Conservation (phyloP, 257 asterid genomes). For the Parsonsia alboflavescens region DNA sequence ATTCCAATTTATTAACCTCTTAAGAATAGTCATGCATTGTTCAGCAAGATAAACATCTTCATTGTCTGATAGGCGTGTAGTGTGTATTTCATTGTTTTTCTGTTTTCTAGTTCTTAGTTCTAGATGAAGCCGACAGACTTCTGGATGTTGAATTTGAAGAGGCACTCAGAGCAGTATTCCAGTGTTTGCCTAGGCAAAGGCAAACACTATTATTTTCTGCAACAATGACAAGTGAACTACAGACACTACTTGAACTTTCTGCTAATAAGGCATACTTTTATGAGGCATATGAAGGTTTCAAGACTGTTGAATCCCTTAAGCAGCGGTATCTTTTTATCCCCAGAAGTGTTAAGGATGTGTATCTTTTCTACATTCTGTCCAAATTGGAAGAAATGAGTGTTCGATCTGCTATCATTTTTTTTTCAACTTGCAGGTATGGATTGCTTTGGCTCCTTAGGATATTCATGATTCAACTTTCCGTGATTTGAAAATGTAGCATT, state of each 20-base stretch:
- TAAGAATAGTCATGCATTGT: neutral
- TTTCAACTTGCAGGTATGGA: conserved; percentile 84
- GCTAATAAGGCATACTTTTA: conserved; percentile 87
- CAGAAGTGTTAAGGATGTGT: conserved; percentile 74
- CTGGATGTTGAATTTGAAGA: conserved; percentile 82
- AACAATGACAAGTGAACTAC: conserved; percentile 78
- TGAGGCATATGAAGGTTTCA: conserved; percentile 78
- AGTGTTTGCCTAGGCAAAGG: conserved; percentile 78
- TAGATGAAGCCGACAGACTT: conserved; percentile 98
- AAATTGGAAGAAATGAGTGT: conserved; percentile 62
- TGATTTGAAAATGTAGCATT: neutral
- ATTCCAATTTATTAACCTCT: neutral
- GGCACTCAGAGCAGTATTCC: conserved; percentile 72
- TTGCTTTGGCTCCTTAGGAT: neutral
- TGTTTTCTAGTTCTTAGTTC: conserved; percentile 70
- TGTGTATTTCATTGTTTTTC: neutral
- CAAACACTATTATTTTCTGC: conserved; percentile 96
- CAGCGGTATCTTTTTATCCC: conserved; percentile 80
- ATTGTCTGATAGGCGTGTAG: neutral
- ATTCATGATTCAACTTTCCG: neutral
- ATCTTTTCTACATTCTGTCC: conserved; percentile 60
- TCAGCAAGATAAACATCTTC: neutral
- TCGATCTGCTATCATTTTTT: conserved; percentile 90
- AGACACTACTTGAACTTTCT: conserved; percentile 72
- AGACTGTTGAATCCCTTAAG: conserved; percentile 77